A percentile compares a stretch with the other conserved stretches of the same genome.
These are phyloP conservation scores for Diaporthe citrichinensis DNA, from an alignment of 2,329 filamentous ascomycete species.

Conservation along the genomic window DNA sequence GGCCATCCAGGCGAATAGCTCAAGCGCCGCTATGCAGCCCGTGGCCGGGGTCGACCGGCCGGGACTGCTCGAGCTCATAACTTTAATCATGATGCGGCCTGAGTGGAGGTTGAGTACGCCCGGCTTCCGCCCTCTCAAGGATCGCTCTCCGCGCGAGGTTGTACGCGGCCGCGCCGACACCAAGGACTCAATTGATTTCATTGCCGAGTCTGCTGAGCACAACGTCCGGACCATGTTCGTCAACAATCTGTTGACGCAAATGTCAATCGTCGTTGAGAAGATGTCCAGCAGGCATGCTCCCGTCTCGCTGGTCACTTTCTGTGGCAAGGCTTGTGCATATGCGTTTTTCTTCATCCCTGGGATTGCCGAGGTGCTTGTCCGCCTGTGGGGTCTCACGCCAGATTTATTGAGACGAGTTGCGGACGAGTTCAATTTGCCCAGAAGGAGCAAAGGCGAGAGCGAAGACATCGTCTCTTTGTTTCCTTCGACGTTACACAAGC, in stretches of 20 bases:
- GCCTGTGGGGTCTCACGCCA: slow-evolving; percentile 82
- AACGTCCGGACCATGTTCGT: slow-evolving; percentile 91
- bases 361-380: slow-evolving; percentile 84
- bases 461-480: slow-evolving; percentile 79
- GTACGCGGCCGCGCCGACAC: slow-evolving; percentile 66
- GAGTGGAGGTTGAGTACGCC: slow-evolving; percentile 87
- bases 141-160: slow-evolving; percentile 65
- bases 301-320: slow-evolving; percentile 82
- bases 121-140: slow-evolving; percentile 73
- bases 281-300: slow-evolving; percentile 82
- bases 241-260: slow-evolving; percentile 84
- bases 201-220: slow-evolving; percentile 81
- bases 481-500: slow-evolving; percentile 73
- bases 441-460: slow-evolving; percentile 68
- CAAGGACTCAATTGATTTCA: slow-evolving; percentile 75
- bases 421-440: slow-evolving; percentile 76
- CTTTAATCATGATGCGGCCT: slow-evolving; percentile 86
- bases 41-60: slow-evolving; percentile 89
- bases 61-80: slow-evolving; percentile 82
- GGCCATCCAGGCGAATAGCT: slow-evolving; percentile 43
- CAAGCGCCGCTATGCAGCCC: slow-evolving; percentile 72
- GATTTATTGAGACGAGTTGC: slow-evolving; percentile 80
- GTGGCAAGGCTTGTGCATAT: slow-evolving; percentile 91
- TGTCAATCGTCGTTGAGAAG: slow-evolving; percentile 89
- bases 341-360: slow-evolving; percentile 94